These are phyloP conservation scores for Diaporthe helianthi DNA, from an alignment of 2,329 filamentous ascomycete genomes.

Conservation along the genomic window DNA sequence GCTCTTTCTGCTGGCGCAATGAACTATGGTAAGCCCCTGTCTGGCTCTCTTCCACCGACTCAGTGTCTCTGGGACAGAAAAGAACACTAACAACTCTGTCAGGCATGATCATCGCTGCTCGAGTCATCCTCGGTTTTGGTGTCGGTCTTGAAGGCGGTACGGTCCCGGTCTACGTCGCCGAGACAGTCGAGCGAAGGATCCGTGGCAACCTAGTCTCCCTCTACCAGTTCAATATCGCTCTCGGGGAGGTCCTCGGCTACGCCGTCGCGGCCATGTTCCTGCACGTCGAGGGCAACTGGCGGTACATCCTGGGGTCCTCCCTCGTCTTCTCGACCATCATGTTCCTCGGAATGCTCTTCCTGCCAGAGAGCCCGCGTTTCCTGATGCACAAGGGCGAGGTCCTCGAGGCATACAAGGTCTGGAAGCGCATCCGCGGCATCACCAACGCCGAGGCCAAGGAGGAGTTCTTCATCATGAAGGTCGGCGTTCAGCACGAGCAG, in stretches of 20 bases:
- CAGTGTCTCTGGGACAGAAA: not conserved
- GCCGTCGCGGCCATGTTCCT: constrained; percentile 77
- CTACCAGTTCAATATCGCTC: constrained; percentile 78
- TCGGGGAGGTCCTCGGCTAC: constrained; percentile 77
- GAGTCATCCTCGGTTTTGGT: constrained; percentile 73
- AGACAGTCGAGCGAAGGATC: constrained; percentile 71
- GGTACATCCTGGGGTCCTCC: constrained; percentile 76
- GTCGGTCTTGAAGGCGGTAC: constrained; percentile 78
- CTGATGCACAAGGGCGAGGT: constrained; percentile 71
- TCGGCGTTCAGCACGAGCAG: constrained; percentile 64
- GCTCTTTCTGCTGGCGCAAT: constrained; percentile 72
- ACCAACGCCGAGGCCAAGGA: constrained; percentile 63
- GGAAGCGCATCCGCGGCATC: constrained; percentile 74
- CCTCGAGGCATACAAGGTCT: constrained; percentile 70
- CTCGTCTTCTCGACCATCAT: constrained; percentile 73
- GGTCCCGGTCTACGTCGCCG: constrained; percentile 77
- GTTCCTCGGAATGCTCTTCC: constrained; percentile 71
- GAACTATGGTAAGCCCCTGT: constrained; percentile 58
- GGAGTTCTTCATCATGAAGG: constrained; percentile 77
- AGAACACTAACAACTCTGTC: not conserved
- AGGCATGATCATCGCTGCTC: constrained; percentile 72
- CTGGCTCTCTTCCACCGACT: not conserved
- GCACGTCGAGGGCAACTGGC: constrained; percentile 73
- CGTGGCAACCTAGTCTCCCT: constrained; percentile 76
- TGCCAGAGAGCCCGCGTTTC: constrained; percentile 73